phyloP scores from a whole-genome alignment of 2,329 filamentous ascomycete species.

The Pseudogymnoascus sp. region DNA sequence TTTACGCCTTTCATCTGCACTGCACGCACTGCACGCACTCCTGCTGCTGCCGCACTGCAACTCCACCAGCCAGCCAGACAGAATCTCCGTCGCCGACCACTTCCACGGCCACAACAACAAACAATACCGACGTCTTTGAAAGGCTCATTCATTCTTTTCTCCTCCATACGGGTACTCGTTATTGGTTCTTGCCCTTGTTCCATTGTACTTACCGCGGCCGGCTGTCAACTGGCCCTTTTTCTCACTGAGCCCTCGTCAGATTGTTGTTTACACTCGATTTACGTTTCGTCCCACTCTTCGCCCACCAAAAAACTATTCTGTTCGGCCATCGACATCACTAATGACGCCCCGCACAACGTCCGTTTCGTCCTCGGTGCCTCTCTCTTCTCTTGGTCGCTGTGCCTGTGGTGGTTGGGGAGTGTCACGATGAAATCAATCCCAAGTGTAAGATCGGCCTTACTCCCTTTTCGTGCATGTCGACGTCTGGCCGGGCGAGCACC shows the following conservation, averaged over 20 bases:
- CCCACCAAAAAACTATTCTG: conserved; percentile 7
- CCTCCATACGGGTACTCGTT: background rate
- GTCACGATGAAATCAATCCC: conserved; percentile 14
- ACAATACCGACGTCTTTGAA: conserved; percentile 6
- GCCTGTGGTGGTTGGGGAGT: conserved; percentile 7
- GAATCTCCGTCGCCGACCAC: background rate
- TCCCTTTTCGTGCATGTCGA: conserved; percentile 4
- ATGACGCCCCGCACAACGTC: conserved; percentile 8
- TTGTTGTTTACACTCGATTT: conserved; percentile 5
- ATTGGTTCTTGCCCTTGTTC: background rate
- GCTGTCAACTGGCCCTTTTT: background rate
- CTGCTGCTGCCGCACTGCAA: background rate
- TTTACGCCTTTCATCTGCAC: background rate
- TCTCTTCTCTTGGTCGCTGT: conserved; percentile 8
- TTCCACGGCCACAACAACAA: background rate
- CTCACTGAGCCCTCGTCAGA: conserved; percentile 2
- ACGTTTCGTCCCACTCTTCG: conserved; percentile 6
- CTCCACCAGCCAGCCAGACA: conserved; percentile 1
- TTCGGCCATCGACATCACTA: conserved; percentile 5
- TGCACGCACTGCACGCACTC: background rate
- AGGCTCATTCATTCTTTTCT: conserved; percentile 5
- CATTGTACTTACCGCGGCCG: conserved; percentile 1
- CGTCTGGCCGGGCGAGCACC: background rate
- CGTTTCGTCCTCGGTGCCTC: conserved; percentile 9
- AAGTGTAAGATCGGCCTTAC: conserved; percentile 10